Base-by-base conservation (phyloP, 2,329 filamentous ascomycete species). In the Paecilomyces formosus region DNA sequence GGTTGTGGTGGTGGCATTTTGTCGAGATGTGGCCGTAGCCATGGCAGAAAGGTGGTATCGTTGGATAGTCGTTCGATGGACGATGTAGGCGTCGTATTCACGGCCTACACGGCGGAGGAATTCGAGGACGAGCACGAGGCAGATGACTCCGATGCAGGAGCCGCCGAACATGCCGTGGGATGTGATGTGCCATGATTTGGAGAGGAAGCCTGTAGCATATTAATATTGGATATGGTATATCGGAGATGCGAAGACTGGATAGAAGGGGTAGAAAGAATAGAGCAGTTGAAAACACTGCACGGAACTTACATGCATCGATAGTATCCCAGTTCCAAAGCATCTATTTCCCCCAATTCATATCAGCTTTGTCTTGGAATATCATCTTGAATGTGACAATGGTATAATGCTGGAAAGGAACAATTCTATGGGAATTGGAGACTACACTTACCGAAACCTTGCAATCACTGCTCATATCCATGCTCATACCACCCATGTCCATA, bases 251-350 rank as follows among this genome's bases (percentile, higher is more conserved):
- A 39, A 9, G 7, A n/a, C 22, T 39, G 21, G 15, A 18, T n/a
- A 54, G 24, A 21, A 24, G 56, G 31, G 18, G 24, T 4, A 57
- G 8, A 26, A 7, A 22, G 33, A 11, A 28, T 28, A 31, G 18
- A n/a, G 8, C n/a, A 33, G 53, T 52, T 13, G 33, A 35, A 39
- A 12, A 28, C 21, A n/a, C 12, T 39, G 13, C 3, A 24, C 22
- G 11, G 33, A 12, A 53, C 63, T 49, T 66, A 71, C 79, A 90
- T 21, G 86, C 75, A 69, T 88, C 85, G 69, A 89, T 77, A 2
- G 86, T 88, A 71, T 88, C 80, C 87, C 87, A 90, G 72, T 91
- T 92, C 87, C 88, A 90, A 49, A 90, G 78, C 88, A 91, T 92
- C 87, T 89, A 11, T 26, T 26, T 26, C 6, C 24, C 24, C 24